Percentiles rank a stretch among this genome's conserved stretches.
These are phyloP conservation scores for Puccinia novopanici DNA, from an alignment of 1,284 basidiomycete species.

Conservation along the genomic window DNA sequence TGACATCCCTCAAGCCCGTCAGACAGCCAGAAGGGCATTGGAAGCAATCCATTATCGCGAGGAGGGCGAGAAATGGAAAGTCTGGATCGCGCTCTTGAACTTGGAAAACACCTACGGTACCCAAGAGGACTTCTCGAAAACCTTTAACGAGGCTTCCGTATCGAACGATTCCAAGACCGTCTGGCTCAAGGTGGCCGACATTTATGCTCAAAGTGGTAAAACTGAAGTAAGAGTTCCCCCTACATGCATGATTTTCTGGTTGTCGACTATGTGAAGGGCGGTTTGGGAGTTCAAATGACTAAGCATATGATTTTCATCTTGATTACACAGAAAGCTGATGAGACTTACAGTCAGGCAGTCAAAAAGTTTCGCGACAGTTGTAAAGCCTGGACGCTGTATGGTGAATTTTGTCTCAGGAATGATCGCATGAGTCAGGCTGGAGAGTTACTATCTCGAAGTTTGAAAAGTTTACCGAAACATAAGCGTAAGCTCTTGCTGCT, in stretches of 20 bases:
- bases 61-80: slow-evolving; percentile 92
- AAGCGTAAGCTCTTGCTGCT: slow-evolving; percentile 71
- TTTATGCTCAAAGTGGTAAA: slow-evolving; percentile 81
- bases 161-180: slow-evolving; percentile 91
- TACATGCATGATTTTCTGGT: neutral
- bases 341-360: slow-evolving; percentile 32
- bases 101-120: slow-evolving; percentile 92
- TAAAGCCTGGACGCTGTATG: slow-evolving; percentile 47
- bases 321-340: slow-evolving; percentile 42
- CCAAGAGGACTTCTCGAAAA: slow-evolving; percentile 72
- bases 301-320: neutral
- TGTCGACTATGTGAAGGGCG: neutral
- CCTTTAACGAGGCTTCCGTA: slow-evolving; percentile 86
- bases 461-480: slow-evolving; percentile 89
- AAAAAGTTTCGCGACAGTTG: slow-evolving; percentile 45
- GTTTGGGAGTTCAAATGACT: neutral
- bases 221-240: slow-evolving; percentile 65
- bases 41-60: slow-evolving; percentile 90
- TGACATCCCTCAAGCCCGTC: slow-evolving; percentile 89
- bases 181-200: slow-evolving; percentile 77
- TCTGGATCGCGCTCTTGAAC: slow-evolving; percentile 96
- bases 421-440: neutral
- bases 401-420: slow-evolving; percentile 43
- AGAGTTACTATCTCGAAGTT: slow-evolving; percentile 65
- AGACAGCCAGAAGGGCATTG: slow-evolving; percentile 80